Percentiles rank a stretch among this genome's conserved stretches.
Conservation (phyloP, 2,329 filamentous ascomycete species). For the Calycina herbarum region DNA sequence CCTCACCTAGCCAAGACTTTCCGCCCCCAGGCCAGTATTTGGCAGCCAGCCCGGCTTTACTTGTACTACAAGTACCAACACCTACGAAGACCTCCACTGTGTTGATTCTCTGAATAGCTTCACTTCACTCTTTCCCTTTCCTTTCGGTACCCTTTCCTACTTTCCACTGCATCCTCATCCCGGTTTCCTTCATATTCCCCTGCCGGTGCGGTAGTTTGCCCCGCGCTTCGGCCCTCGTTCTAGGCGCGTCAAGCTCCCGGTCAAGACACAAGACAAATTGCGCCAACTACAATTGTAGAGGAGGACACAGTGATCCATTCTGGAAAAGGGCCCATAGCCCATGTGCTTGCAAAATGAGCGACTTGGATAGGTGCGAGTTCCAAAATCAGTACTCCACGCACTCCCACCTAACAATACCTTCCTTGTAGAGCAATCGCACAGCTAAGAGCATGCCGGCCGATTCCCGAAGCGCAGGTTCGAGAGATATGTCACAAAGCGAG, state of each 20-base stretch:
- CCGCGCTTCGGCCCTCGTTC: no score
- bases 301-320: neutral
- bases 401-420: conserved; percentile 20
- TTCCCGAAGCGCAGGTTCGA: conserved; percentile 91
- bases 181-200: no score
- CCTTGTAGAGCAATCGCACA: conserved; percentile 81
- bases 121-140: neutral
- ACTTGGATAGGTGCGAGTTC: conserved; percentile 75
- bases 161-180: no score
- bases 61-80: conserved; percentile 21
- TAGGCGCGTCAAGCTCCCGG: no score
- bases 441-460: conserved; percentile 91
- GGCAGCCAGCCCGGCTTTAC: no score
- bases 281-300: neutral
- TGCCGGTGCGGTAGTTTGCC: no score
- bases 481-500: conserved; percentile 97
- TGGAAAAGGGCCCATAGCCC: no score
- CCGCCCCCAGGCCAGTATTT: neutral
- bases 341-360: conserved; percentile 66
- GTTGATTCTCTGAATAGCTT: conserved; percentile 1
- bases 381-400: conserved; percentile 5
- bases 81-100: neutral
- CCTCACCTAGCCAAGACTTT: conserved; percentile 2
- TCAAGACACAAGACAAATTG: neutral
- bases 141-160: no score